Evolutionary conservation across 192 early-diverging fungal species (phyloP), one percentile per base, ranked within the genome.

Genomic region (Podila epigama): DNA sequence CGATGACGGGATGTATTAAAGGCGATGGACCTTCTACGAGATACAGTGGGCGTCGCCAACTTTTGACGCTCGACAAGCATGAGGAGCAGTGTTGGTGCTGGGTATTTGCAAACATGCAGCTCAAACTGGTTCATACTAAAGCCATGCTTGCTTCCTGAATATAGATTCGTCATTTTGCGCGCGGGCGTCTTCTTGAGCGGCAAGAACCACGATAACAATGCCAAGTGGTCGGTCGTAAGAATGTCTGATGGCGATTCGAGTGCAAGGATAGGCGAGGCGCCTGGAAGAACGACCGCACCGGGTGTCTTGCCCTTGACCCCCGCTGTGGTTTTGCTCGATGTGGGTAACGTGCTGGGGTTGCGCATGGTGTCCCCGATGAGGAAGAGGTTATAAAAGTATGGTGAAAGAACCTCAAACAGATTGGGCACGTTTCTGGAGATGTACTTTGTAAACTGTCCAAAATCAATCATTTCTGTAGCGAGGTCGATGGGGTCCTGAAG

Each of bases 91-190:
- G 85, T 88, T 2, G 87, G 85, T 0, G 80, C 87, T 6, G 83
- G 79, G 68, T 88, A 88, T 61, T 88, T 88, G 77, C 86, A 88
- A 9, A 86, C 81, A 39, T 82, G 84, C 2, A 58, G 69, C 41
- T 80, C 75, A 42, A 88, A 88, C 22, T 84, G 66, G 55, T 84
- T 88, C 87, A 86, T 88, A 16, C 83, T 83, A 58, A 85, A 88
- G 10, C 87, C 87, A 40, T 88, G 69, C 35, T 56, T 42, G n/a
- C 79, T 81, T 16, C 82, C 81, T n/a, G 71, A 73, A 41, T 85
- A 88, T 2, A 88, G 68, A 0, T 66, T 61, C 11, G 70, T 67
- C 78, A 85, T 70, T 4, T 69, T 57, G 4, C 75, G 80, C 15
- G 67, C 34, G 6, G 32, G 42, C 4, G 80, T 48, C 20, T 56